These are phyloP conservation scores for Citrus reticulata DNA, from an alignment of 345 rosid species.

Conservation along the genomic window DNA sequence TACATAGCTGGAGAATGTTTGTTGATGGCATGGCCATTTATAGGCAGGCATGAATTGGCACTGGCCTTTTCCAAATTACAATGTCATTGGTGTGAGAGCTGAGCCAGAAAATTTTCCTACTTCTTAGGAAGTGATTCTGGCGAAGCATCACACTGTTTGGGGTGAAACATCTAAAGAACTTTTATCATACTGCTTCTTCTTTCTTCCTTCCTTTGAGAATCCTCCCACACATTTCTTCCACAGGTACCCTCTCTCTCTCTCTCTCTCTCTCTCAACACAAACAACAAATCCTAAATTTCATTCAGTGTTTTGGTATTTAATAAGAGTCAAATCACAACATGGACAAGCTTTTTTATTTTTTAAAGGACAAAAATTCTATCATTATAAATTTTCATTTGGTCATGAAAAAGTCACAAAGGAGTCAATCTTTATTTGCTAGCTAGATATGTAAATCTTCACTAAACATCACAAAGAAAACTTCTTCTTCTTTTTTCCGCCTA, in stretches of 20 bases:
- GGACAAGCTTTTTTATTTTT: too few species aligned
- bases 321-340: too few species aligned
- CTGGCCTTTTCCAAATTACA: not conserved
- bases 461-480: too few species aligned
- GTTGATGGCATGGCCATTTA: not conserved
- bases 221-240: conserved; percentile 6
- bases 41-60: not conserved
- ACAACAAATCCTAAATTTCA: not conserved
- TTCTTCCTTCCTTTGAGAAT: conserved; percentile 22
- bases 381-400: too few species aligned
- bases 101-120: conserved; percentile 9
- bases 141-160: not conserved
- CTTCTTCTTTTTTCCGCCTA: too few species aligned
- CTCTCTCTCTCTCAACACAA: not conserved
- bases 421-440: too few species aligned
- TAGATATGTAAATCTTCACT: too few species aligned
- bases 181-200: not conserved
- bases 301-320: too few species aligned
- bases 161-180: not conserved
- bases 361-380: too few species aligned
- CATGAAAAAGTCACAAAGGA: too few species aligned
- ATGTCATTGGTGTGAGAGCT: not conserved
- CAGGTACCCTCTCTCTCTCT: conserved; percentile 18
- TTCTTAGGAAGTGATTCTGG: conserved; percentile 15
- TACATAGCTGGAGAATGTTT: not conserved